Conservation (phyloP, 2,329 filamentous ascomycete genomes). For the Verticillium nonalfalfae region DNA sequence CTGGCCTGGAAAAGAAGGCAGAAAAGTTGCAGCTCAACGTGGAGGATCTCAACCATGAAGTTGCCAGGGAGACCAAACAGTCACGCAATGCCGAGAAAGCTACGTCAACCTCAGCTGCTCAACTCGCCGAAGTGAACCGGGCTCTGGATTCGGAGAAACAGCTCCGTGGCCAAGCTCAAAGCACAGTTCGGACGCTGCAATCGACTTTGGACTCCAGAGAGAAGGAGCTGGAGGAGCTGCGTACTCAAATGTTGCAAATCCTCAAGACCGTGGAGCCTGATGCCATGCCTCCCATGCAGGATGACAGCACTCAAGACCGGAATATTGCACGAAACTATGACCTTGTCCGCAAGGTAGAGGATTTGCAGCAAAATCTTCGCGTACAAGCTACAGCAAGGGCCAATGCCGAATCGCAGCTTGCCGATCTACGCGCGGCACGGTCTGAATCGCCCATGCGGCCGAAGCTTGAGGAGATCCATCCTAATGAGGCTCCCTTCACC, state of each 20-base stretch:
- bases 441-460: slow-evolving; percentile 63
- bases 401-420: slow-evolving; percentile 77
- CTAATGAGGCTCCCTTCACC: slow-evolving; percentile 69
- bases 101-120: slow-evolving; percentile 70
- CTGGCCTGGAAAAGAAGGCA: slow-evolving; percentile 85
- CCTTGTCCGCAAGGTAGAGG: slow-evolving; percentile 78
- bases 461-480: slow-evolving; percentile 80
- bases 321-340: slow-evolving; percentile 74
- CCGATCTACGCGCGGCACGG: slow-evolving; percentile 68
- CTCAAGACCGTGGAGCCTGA: slow-evolving; percentile 83
- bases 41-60: slow-evolving; percentile 89
- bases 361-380: slow-evolving; percentile 80
- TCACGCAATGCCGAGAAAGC: slow-evolving; percentile 87
- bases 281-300: slow-evolving; percentile 54
- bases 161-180: slow-evolving; percentile 75
- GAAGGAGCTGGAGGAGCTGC: slow-evolving; percentile 73
- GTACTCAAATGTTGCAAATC: slow-evolving; percentile 72
- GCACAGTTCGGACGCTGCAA: slow-evolving; percentile 77
- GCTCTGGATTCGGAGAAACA: slow-evolving; percentile 88
- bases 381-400: slow-evolving; percentile 74
- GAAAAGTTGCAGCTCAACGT: slow-evolving; percentile 85
- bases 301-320: slow-evolving; percentile 33
- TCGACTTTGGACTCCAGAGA: slow-evolving; percentile 71
- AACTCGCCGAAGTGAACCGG: slow-evolving; percentile 83
- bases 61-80: slow-evolving; percentile 82